Percentiles rank a stretch among this genome's conserved stretches.
These are phyloP conservation scores for Penicillium waksmanii DNA, from an alignment of 495 filamentous ascomycete species.

Conservation along the genomic window DNA sequence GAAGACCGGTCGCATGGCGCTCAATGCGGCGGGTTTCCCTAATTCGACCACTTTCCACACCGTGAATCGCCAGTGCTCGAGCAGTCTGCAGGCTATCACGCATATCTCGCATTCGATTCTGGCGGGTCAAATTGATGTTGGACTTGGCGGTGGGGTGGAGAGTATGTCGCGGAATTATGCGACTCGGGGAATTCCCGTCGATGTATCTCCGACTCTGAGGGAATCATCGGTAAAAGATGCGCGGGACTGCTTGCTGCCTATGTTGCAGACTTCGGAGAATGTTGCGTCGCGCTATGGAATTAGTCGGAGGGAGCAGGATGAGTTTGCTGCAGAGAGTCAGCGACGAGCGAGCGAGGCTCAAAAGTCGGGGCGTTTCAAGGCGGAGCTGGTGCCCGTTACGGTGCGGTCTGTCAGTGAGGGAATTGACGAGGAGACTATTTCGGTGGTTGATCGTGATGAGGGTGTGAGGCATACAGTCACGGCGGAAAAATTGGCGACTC, in stretches of 20 bases:
- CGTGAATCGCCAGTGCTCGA: constrained; percentile 87
- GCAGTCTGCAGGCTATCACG: constrained; percentile 83
- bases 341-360: constrained; percentile 76
- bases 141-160: constrained; percentile 80
- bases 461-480: constrained; percentile 83
- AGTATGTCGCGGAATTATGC: constrained; percentile 73
- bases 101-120: constrained; percentile 82
- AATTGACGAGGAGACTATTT: constrained; percentile 66
- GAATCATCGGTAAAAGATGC: constrained; percentile 66
- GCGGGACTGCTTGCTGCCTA: constrained; percentile 76
- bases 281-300: constrained; percentile 80
- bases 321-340: constrained; percentile 78
- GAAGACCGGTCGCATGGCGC: constrained; percentile 80
- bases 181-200: constrained; percentile 69
- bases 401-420: constrained; percentile 69
- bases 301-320: constrained; percentile 70
- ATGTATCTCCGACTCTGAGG: constrained; percentile 62
- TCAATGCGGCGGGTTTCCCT: constrained; percentile 84
- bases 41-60: constrained; percentile 74
- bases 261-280: constrained; percentile 91
- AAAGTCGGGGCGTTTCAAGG: constrained; percentile 77
- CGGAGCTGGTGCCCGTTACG: constrained; percentile 81
- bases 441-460: constrained; percentile 77
- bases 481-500: constrained; percentile 70
- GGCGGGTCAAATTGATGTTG: constrained; percentile 74